Conservation (phyloP, 352 stramenopile species). For the Globisporangium spiculum region DNA sequence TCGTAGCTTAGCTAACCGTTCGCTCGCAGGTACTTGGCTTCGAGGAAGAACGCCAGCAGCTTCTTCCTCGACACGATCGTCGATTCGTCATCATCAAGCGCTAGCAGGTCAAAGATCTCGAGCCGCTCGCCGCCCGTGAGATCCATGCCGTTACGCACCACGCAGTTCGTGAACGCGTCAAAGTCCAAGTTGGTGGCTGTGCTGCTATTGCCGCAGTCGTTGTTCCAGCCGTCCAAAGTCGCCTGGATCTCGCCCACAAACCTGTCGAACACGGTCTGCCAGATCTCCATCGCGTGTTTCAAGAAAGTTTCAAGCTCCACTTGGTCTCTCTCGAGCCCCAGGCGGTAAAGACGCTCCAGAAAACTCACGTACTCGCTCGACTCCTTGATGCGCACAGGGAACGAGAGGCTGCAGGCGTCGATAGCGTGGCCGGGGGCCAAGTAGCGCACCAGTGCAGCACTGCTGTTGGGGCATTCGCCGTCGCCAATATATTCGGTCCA, state of each 20-base stretch:
- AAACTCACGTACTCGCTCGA: constrained; percentile 29
- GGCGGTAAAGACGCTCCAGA: constrained; percentile 36
- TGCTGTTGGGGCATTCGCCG: constrained; percentile 26
- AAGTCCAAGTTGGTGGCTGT: constrained; percentile 27
- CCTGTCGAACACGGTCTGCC: constrained; percentile 38
- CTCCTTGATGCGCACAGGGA: constrained; percentile 42
- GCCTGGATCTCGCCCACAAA: constrained; percentile 27
- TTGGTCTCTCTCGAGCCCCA: constrained; percentile 36
- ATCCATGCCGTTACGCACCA: constrained; percentile 36
- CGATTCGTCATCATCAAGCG: constrained; percentile 31
- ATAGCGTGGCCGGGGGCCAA: constrained; percentile 32
- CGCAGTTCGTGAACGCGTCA: constrained; percentile 34
- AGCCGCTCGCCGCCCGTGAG: constrained; percentile 53
- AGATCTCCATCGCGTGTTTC: constrained; percentile 34
- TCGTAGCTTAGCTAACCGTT: neutral
- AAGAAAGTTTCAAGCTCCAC: constrained; percentile 47
- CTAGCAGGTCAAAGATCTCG: constrained; percentile 56
- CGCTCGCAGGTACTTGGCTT: constrained; percentile 25
- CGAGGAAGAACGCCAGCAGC: constrained; percentile 25
- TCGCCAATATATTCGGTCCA: constrained; percentile 74
- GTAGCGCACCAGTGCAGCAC: constrained; percentile 12
- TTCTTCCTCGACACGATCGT: constrained; percentile 24
- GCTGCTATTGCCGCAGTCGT: neutral
- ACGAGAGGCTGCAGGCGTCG: constrained; percentile 39
- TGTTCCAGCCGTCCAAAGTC: constrained; percentile 15